Base-by-base conservation (phyloP, 2,329 filamentous ascomycete genomes). In the Penicillium sp. region DNA sequence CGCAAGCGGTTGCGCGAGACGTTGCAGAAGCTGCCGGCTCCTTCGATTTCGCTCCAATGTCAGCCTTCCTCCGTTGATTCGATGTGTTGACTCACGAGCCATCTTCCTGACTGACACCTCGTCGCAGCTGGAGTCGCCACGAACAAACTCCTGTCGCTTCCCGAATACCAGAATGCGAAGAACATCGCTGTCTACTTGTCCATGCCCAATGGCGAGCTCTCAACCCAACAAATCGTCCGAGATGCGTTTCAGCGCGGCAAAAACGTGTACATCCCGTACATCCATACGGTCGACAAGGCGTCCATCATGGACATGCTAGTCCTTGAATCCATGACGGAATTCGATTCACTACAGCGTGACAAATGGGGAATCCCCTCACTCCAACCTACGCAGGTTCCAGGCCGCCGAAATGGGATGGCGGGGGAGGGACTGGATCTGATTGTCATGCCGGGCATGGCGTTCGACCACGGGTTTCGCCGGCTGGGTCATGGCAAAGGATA, bases 261-360 rank as follows among this genome's bases (percentile, higher is more conserved):
- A 68, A 75, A 83, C 46, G 89, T 98, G 42, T 97, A 88, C 64
- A 83, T 98, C 33, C 93, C 93, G 0, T 96, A 93, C 61, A 83
- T 95, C 36, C 83, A 93, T 68, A 81, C 76, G 73, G 19, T 71
- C 60, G 70, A 43, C 40, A 78, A 80, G 4, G 70, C 59, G 4
- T 86, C 86, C 11, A 77, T 93, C 38, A 98, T 98, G 93, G 89
- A 96, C 59, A 97, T 98, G 93, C 80, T 98, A 15, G 81, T 81
- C 47, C 73, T 98, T 27, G 71, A 75, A 41, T 83, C 81, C 17
- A 64, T 87, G 35, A 69, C 78, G 18, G 93, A 98, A 63, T 95
- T 90, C 63, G 80, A 88, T 48, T 78, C 79, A 16, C 72, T 97
- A 44, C 69, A 81, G 57, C 76, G 77, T 27, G 93, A 98, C 66